These are phyloP conservation scores for Epichloe scottii DNA, from an alignment of 2,329 filamentous ascomycete species.

Conservation along the genomic window DNA sequence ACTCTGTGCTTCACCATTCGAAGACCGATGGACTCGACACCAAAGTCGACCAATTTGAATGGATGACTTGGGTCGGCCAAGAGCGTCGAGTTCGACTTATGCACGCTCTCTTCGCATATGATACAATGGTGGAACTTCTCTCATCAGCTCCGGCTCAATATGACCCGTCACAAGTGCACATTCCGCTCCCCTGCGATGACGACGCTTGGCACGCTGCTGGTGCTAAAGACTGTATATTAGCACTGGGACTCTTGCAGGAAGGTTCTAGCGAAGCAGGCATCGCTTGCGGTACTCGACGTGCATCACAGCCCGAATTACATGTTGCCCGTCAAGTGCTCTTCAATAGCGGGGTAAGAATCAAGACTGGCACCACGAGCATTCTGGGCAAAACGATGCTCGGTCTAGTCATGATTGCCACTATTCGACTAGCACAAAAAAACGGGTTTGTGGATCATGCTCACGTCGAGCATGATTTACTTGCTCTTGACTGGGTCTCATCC, in stretches of 20 bases:
- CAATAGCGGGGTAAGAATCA: constrained; percentile 25
- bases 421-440: constrained; percentile 29
- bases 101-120: constrained; percentile 51
- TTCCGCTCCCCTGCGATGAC: constrained; percentile 62
- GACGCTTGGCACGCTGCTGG: constrained; percentile 58
- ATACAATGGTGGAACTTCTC: constrained; percentile 54
- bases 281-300: constrained; percentile 38
- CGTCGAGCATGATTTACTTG: neutral
- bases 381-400: constrained; percentile 2
- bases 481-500: constrained; percentile 46
- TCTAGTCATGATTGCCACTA: constrained; percentile 46
- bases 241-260: constrained; percentile 52
- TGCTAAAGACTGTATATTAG: constrained; percentile 46
- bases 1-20: constrained; percentile 47
- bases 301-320: constrained; percentile 43
- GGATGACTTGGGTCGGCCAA: constrained; percentile 56
- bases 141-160: constrained; percentile 57
- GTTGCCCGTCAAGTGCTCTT: constrained; percentile 49
- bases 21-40: constrained; percentile 34
- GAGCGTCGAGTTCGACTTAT: constrained; percentile 55
- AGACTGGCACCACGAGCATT: neutral
- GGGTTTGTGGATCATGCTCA: neutral
- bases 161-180: constrained; percentile 48
- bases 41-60: constrained; percentile 27
- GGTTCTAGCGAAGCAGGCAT: constrained; percentile 31